Evolutionary conservation across 1,284 basidiomycete species (phyloP), one percentile per base, ranked within the genome.

Genomic region (Trichosporon ovoides): DNA sequence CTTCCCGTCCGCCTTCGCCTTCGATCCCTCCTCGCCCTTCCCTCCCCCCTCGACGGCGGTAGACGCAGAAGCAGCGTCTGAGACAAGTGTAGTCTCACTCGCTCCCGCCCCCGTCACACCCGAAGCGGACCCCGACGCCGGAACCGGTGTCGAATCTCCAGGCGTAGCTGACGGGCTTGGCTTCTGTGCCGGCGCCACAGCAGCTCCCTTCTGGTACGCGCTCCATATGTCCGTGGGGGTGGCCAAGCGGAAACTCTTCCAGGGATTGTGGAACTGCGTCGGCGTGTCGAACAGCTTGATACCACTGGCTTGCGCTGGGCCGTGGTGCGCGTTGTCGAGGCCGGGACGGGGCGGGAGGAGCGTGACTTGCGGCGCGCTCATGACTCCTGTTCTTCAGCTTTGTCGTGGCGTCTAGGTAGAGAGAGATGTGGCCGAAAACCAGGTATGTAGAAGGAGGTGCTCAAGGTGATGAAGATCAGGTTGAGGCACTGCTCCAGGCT

Each of bases 221-320:
- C 62, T 53, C 58, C 66, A 76, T 3, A 70, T 68, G 53, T 78
- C 76, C 9, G 40, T 56, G 20, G 72, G 53, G 0, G 68, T 66
- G 2, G 73, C 67, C 2, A 68, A 57, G 12, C 73, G 67, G 60
- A 73, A 78, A 7, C 73, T 75, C 38, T 70, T 70, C 76, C 76
- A 78, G 0, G 76, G 76, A 59, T 78, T 78, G 56, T 67, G 61
- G 59, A 76, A 78, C 55, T 68, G 70, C 12, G 56, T 59, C 7
- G 72, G 68, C 19, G 64, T 65, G n/a, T 37, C 24, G 37, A 38
- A 34, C 10, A 58, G 57, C 31, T 49, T 38, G 37, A 58, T 51
- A 7, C 36, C 28, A 28, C 20, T 34, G n/a, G 13, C 38, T 1
- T 36, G 16, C 10, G 52, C 40, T 13, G 43, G 43, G 36, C 57